phyloP scores from a whole-genome alignment of 2,329 filamentous ascomycete species.

The Rhinocladiella similis region DNA sequence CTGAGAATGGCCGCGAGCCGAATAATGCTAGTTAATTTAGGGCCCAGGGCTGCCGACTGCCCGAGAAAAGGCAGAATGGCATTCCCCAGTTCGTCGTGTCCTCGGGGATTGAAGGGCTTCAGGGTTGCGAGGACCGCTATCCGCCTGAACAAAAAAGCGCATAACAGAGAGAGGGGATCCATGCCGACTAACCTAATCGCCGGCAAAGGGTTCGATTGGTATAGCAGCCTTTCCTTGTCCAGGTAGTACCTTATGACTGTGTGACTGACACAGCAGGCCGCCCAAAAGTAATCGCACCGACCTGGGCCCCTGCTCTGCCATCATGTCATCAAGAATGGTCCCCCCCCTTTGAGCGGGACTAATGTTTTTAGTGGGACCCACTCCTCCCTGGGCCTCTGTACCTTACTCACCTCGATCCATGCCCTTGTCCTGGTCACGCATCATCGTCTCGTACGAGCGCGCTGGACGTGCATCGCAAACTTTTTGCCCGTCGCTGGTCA shows the following conservation, averaged over 20 bases:
- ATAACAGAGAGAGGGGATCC: background rate
- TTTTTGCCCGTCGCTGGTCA: background rate
- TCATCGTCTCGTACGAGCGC: background rate
- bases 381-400: background rate
- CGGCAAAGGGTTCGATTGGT: background rate
- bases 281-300: background rate
- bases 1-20: background rate
- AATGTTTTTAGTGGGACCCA: background rate
- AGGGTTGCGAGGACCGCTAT: background rate
- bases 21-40: background rate
- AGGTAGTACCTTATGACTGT: background rate
- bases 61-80: background rate
- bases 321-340: background rate
- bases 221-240: too few species aligned
- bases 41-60: background rate
- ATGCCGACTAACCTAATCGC: background rate
- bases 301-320: background rate
- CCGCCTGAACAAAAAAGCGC: background rate
- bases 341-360: too few species aligned
- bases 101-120: background rate
- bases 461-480: background rate
- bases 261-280: background rate
- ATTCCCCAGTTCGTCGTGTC: background rate
- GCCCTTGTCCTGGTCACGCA: background rate
- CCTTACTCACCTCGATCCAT: background rate